phyloP scores from a whole-genome alignment of 768 basidiomycete species.

The Agaricus subrufescens region DNA sequence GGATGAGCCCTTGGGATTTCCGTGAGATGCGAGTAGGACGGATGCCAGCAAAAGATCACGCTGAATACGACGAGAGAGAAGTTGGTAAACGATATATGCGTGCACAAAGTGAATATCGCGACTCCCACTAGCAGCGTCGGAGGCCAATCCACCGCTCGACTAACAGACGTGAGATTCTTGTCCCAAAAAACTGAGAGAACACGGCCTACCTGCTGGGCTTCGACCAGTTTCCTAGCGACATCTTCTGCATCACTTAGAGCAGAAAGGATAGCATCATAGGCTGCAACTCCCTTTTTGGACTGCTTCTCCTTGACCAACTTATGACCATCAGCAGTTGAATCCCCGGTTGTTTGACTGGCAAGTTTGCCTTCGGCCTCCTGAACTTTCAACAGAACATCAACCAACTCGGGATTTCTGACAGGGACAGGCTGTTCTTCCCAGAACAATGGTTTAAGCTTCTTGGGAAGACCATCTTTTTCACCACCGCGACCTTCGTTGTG shows the following conservation, averaged over 20 bases:
- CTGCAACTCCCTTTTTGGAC: constrained; percentile 75
- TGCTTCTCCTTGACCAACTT: constrained; percentile 21
- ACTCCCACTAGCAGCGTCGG: constrained; percentile 35
- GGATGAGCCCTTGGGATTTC: constrained; percentile 18
- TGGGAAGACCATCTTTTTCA: constrained; percentile 36
- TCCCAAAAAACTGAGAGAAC: background rate
- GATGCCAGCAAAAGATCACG: constrained; percentile 81
- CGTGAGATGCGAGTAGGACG: constrained; percentile 50
- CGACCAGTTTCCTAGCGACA: constrained; percentile 72
- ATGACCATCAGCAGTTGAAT: background rate
- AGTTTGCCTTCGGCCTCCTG: constrained; percentile 72
- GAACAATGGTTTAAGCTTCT: constrained; percentile 51
- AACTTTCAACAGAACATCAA: constrained; percentile 79
- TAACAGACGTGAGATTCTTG: constrained; percentile 4
- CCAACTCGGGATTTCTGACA: constrained; percentile 86
- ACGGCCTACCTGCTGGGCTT: constrained; percentile 70
- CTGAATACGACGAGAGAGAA: constrained; percentile 82
- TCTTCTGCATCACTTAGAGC: constrained; percentile 89
- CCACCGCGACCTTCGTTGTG: constrained; percentile 34
- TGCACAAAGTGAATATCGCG: constrained; percentile 84
- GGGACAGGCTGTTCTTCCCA: constrained; percentile 88
- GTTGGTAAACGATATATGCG: constrained; percentile 81
- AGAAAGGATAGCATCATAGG: constrained; percentile 81
- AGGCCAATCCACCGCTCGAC: constrained; percentile 28
- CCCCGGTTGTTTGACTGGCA: constrained; percentile 13